phyloP scores from a whole-genome alignment of 768 basidiomycete species.

The Pulveroboletus sp. region DNA sequence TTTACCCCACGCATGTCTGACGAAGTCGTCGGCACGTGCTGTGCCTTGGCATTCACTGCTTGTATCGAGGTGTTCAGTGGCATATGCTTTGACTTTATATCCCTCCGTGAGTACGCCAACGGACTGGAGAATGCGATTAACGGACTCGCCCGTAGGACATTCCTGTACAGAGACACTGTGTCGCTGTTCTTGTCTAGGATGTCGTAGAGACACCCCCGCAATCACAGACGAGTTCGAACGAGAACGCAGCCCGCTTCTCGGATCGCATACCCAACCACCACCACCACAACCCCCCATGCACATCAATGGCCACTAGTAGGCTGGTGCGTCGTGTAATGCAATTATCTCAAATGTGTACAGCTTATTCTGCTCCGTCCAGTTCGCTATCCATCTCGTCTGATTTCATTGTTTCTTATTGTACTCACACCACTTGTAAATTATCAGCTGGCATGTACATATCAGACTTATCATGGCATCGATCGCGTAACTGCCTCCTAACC shows the following conservation, averaged over 20 bases:
- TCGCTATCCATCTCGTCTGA: background rate
- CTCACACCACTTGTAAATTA: background rate
- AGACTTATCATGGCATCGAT: background rate
- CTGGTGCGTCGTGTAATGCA: background rate
- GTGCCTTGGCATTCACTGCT: conserved; percentile 8
- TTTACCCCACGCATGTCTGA: conserved; percentile 14
- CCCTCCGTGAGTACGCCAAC: conserved; percentile 18
- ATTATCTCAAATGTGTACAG: background rate
- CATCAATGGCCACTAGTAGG: background rate
- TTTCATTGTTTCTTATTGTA: background rate
- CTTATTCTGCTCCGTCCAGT: too few species aligned
- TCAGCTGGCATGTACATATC: background rate
- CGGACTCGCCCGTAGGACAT: conserved; percentile 10
- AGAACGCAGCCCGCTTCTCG: conserved; percentile 22
- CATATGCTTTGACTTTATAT: conserved; percentile 22
- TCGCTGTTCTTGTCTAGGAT: conserved; percentile 14
- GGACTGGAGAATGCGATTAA: background rate
- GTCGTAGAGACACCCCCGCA: background rate
- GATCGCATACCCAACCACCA: conserved; percentile 18
- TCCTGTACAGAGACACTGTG: conserved; percentile 26
- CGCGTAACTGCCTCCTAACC: too few species aligned
- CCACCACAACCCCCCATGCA: conserved; percentile 24
- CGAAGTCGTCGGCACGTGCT: conserved; percentile 20
- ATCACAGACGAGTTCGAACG: conserved; percentile 7
- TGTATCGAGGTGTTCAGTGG: conserved; percentile 24